Conservation (phyloP, 2,329 filamentous ascomycete genomes). For the Colletotrichum sp. region DNA sequence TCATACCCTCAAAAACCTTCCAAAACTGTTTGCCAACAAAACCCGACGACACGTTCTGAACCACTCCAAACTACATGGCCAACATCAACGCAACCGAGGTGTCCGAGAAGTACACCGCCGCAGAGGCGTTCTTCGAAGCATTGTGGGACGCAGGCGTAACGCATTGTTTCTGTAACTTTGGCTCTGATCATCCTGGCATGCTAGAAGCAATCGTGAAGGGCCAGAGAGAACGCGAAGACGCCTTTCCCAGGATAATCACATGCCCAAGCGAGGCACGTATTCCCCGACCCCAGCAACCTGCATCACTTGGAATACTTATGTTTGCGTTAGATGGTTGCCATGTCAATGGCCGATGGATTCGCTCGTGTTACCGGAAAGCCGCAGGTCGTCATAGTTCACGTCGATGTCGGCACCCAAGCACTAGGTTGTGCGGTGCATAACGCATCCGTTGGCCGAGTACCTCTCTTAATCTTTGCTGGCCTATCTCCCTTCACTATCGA, state of each 20-base stretch:
- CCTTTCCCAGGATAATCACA: background rate
- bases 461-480: slow-evolving; percentile 79
- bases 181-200: slow-evolving; percentile 77
- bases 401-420: slow-evolving; percentile 82
- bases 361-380: slow-evolving; percentile 74
- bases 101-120: slow-evolving; percentile 60
- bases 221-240: slow-evolving; percentile 71
- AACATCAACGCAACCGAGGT: background rate
- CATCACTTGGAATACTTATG: too few species aligned
- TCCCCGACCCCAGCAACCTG: too few species aligned
- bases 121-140: slow-evolving; percentile 69
- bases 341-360: slow-evolving; percentile 85
- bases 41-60: too few species aligned
- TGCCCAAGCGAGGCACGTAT: background rate
- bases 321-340: slow-evolving; percentile 74
- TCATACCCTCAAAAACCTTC: too few species aligned
- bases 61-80: background rate
- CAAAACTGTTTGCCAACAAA: too few species aligned
- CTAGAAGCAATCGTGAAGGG: slow-evolving; percentile 83
- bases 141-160: slow-evolving; percentile 39
- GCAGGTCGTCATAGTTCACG: slow-evolving; percentile 80
- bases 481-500: slow-evolving; percentile 78
- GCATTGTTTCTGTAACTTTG: slow-evolving; percentile 65
- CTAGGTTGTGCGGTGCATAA: slow-evolving; percentile 82
- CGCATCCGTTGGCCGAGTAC: slow-evolving; percentile 74